These are phyloP conservation scores for Penicillium fimorum DNA, from an alignment of 495 filamentous ascomycete genomes.

Conservation along the genomic window DNA sequence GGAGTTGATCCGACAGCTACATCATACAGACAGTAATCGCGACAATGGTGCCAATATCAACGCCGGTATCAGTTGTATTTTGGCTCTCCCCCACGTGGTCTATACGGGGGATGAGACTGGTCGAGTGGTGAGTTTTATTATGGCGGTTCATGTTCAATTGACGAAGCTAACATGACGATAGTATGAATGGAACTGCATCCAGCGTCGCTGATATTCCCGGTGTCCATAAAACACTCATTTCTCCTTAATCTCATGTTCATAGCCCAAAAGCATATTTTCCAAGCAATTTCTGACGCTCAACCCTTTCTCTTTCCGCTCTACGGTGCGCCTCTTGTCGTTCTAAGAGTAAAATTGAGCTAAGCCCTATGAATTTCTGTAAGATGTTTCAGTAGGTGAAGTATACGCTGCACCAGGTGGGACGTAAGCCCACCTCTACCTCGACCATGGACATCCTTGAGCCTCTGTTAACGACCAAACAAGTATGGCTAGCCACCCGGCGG, in stretches of 20 bases:
- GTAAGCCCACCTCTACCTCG: background rate
- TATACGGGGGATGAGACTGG: constrained; percentile 94
- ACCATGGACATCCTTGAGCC: background rate
- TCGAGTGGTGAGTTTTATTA: constrained; percentile 59
- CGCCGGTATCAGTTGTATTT: constrained; percentile 82
- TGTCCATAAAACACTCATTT: background rate
- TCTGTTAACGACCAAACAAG: background rate
- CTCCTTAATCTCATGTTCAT: background rate
- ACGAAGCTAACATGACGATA: constrained; percentile 36
- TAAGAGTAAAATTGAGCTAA: background rate
- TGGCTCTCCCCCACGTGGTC: constrained; percentile 77
- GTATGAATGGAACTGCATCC: constrained; percentile 91
- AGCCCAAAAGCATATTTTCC: background rate
- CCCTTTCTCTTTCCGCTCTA: background rate
- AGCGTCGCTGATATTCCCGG: constrained; percentile 41
- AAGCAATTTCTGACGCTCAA: background rate
- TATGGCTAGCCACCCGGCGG: background rate
- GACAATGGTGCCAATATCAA: constrained; percentile 74
- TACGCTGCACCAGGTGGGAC: background rate
- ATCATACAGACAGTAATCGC: constrained; percentile 73
- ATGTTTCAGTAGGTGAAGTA: background rate
- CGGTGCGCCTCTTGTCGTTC: background rate
- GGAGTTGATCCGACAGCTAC: constrained; percentile 69
- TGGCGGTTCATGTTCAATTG: background rate
- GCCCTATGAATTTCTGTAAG: background rate